Percentiles rank a stretch among this genome's conserved stretches.
These are phyloP conservation scores for Fusarium brevicatenulatum DNA, from an alignment of 2,329 filamentous ascomycete species.

Conservation along the genomic window DNA sequence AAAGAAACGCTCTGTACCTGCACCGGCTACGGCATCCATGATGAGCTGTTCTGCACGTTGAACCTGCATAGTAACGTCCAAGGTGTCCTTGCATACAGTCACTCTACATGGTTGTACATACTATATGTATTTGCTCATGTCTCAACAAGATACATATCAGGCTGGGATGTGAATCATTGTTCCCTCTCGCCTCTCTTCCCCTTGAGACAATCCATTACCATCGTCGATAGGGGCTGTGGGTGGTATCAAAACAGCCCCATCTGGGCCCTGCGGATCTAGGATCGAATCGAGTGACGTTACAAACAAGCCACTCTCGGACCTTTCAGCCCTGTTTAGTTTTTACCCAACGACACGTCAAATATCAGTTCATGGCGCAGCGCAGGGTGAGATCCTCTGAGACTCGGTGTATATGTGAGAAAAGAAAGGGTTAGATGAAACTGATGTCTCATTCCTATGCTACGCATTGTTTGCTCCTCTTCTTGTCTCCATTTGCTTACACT, in stretches of 20 bases:
- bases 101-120: not conserved
- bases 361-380: slow-evolving; percentile 17
- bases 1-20: slow-evolving; percentile 23
- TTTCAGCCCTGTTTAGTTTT: slow-evolving; percentile 26
- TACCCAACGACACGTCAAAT: slow-evolving; percentile 28
- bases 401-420: not conserved
- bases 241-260: slow-evolving; percentile 7
- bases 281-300: slow-evolving; percentile 24
- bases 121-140: not conserved
- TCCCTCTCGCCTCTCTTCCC: not conserved
- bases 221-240: not conserved
- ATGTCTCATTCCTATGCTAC: not conserved
- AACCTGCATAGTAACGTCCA: slow-evolving; percentile 14
- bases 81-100: not conserved
- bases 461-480: slow-evolving; percentile 2
- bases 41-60: slow-evolving; percentile 24
- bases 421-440: not conserved
- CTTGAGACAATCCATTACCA: not conserved
- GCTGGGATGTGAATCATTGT: not conserved
- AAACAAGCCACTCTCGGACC: not conserved
- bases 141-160: slow-evolving; percentile 1
- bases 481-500: not conserved
- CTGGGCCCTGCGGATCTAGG: slow-evolving; percentile 20
- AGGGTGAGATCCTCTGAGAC: not conserved
- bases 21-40: slow-evolving; percentile 21